Evolutionary conservation across 345 rosid genomes (phyloP), one percentile per base, ranked within the genome.

Genomic region (Psidium friedrichsthalianum): DNA sequence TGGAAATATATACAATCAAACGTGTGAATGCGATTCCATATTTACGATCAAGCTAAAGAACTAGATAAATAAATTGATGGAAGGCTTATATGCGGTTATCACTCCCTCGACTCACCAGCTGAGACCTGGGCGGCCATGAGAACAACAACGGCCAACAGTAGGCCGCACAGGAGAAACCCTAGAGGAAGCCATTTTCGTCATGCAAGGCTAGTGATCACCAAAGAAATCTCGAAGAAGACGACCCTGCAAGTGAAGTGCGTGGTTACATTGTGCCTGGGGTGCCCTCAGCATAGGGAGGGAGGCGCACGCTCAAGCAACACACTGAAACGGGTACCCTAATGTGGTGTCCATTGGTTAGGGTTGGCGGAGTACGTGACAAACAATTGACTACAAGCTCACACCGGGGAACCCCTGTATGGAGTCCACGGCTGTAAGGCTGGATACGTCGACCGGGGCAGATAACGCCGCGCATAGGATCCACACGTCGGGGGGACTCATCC

Each of bases 101-200:
- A 18, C 18, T 64, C 76, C 69, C 86, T 29, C 16, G 82, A 27
- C 81, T 85, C 85, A 42, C 85, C 85, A 82, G 91, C 91, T 18
- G 85, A 83, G 56, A 85, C 85, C 83, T 88, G 47, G 5, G 47
- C 7, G 13, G 25, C 14, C 80, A 69, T 69, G 80, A 69, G 80
- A 69, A 69, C 14, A 21, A 69, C 3, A 36, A 69, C 25, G 47
- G 25, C 80, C 80, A 69, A 21, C 20, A 69, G 80, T 25, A 69
- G 47, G 80, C 47, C 80, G 25, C 78, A 69, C 80, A 69, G 47
- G 6, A 69, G 47, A 11, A 69, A 20, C 80, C 6, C 47, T 69
- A 21, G 47, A 20, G 47, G 80, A 69, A 69, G 80, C 80, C 80
- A 69, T 36, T 69, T 69, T 69, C 47, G 18, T 69, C 80, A 12